Percentiles rank a stretch among this genome's conserved stretches.
These are phyloP conservation scores for Penicillium decumbens DNA, from an alignment of 2,329 filamentous ascomycete genomes.

Conservation along the genomic window DNA sequence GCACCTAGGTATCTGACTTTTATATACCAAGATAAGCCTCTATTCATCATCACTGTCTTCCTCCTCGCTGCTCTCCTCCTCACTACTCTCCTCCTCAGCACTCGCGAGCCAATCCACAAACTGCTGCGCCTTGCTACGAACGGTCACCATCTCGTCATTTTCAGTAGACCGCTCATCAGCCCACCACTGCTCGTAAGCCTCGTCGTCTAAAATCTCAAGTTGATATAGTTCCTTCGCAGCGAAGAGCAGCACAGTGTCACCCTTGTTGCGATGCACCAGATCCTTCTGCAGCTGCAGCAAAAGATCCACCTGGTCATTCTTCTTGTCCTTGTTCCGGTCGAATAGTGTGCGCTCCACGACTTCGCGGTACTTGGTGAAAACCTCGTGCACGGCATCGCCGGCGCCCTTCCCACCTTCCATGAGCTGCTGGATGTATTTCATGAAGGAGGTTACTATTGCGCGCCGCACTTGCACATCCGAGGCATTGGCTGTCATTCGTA, in stretches of 20 bases:
- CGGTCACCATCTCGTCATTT: conserved; percentile 62
- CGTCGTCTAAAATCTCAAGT: conserved; percentile 79
- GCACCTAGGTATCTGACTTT: neutral
- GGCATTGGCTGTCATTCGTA: conserved; percentile 87
- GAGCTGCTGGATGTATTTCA: conserved; percentile 72
- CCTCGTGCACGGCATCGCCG: conserved; percentile 59
- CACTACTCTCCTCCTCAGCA: conserved; percentile 53
- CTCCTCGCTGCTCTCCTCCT: conserved; percentile 65
- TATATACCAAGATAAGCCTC: neutral
- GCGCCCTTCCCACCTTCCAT: conserved; percentile 55
- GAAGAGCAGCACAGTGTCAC: conserved; percentile 66
- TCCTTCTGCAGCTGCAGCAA: conserved; percentile 77
- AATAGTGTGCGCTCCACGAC: conserved; percentile 58
- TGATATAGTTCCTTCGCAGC: conserved; percentile 81
- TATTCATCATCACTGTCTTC: conserved; percentile 44
- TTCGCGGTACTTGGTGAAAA: conserved; percentile 61
- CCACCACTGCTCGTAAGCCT: conserved; percentile 88
- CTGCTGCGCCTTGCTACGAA: conserved; percentile 68
- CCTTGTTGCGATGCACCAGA: conserved; percentile 60
- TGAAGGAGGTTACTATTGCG: conserved; percentile 79
- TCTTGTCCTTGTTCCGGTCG: conserved; percentile 49
- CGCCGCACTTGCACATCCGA: conserved; percentile 83
- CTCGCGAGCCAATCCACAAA: conserved; percentile 82
- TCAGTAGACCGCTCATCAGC: conserved; percentile 64
- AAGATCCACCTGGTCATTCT: conserved; percentile 77